Percentiles rank a stretch among this genome's conserved stretches.
Evolutionary conservation across 768 basidiomycete genomes (phyloP).

Genomic region (Pleurotus tuoliensis): DNA sequence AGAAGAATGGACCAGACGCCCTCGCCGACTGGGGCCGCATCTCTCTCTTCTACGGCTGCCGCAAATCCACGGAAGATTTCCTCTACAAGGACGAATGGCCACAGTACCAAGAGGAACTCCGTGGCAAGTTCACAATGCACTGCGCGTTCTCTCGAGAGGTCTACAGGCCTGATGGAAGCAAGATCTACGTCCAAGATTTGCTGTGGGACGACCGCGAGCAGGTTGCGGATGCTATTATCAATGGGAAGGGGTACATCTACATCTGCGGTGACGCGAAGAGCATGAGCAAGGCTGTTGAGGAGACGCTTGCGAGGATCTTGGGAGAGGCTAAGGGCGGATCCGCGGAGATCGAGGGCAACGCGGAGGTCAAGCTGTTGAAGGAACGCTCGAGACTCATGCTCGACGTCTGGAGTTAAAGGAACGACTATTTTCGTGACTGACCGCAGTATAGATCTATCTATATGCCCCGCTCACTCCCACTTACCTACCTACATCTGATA

Average conservation of each 20-base stretch:
- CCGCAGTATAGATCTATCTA: conserved; percentile 8
- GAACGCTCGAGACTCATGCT: conserved; percentile 84
- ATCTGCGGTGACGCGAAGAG: conserved; percentile 95
- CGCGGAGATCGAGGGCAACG: conserved; percentile 81
- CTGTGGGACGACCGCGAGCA: conserved; percentile 83
- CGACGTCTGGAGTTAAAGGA: conserved; percentile 80
- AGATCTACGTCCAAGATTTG: conserved; percentile 99
- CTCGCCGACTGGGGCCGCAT: conserved; percentile 95
- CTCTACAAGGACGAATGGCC: conserved; percentile 97
- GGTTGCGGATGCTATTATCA: conserved; percentile 84
- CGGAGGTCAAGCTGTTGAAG: conserved; percentile 93
- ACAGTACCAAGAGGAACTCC: conserved; percentile 77
- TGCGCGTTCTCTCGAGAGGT: conserved; percentile 89
- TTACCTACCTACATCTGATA: conserved; percentile 3
- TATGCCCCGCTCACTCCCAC: conserved; percentile 9
- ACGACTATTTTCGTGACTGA: conserved; percentile 5
- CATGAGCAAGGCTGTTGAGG: conserved; percentile 96
- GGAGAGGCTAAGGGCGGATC: conserved; percentile 93
- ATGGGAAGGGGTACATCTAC: conserved; percentile 95
- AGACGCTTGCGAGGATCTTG: conserved; percentile 75
- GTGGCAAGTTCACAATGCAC: conserved; percentile 88
- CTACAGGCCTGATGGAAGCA: conserved; percentile 87
- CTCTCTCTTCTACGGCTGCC: conserved; percentile 95
- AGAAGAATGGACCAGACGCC: conserved; percentile 93
- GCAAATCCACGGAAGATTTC: conserved; percentile 84